Evolutionary conservation across 164 flowering plant genomes (phyloP).

Genomic region (Vitis riparia): DNA sequence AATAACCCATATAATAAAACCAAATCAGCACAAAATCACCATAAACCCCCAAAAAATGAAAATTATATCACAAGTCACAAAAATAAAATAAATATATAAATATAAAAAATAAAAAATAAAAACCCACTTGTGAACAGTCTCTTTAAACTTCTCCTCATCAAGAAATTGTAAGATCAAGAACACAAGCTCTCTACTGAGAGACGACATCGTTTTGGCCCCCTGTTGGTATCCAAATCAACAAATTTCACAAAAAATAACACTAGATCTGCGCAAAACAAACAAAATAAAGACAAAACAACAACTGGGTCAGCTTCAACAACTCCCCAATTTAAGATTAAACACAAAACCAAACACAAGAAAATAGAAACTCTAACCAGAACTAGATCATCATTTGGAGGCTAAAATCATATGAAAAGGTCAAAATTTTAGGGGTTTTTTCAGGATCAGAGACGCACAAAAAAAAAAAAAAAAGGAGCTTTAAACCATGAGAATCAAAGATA

Average conservation of each 20-base stretch:
- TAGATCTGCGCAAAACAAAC: slow-evolving; percentile 35
- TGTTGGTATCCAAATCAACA: slow-evolving; percentile 12
- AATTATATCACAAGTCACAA: background rate
- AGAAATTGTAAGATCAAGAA: slow-evolving; percentile 77
- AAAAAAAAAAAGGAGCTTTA: slow-evolving; percentile 37
- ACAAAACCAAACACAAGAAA: background rate
- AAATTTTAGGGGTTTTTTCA: background rate
- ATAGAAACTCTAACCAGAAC: slow-evolving; percentile 12
- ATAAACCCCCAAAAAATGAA: background rate
- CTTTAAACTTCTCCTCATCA: slow-evolving; percentile 82
- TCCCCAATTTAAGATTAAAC: background rate
- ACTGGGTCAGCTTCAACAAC: slow-evolving; percentile 5
- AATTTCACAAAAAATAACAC: slow-evolving; percentile 12
- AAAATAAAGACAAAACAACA: background rate
- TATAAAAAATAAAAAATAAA: background rate
- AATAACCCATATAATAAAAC: slow-evolving; percentile 10
- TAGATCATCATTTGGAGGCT: slow-evolving; percentile 9
- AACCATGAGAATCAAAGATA: slow-evolving; percentile 7
- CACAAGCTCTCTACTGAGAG: slow-evolving; percentile 79
- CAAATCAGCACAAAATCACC: slow-evolving; percentile 11
- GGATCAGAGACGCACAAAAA: slow-evolving; percentile 23
- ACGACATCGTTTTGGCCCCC: slow-evolving; percentile 49
- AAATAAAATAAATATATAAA: slow-evolving; percentile 1
- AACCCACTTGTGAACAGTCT: slow-evolving; percentile 75
- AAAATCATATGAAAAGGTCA: no score